Percentiles rank a stretch among this genome's conserved stretches.
Conservation (phyloP, 148 eudicot species). For the Fagopyrum tataricum region DNA sequence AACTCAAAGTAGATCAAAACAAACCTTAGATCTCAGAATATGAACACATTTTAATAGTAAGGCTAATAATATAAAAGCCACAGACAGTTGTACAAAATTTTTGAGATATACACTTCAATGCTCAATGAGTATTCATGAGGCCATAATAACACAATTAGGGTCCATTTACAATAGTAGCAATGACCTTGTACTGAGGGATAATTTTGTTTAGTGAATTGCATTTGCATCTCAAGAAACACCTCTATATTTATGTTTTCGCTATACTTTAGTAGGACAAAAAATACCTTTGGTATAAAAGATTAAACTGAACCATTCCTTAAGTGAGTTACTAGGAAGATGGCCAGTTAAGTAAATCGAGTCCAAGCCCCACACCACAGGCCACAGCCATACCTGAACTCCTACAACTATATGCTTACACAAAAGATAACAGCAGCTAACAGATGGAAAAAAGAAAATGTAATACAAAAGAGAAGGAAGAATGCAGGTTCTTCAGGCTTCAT, state of each 20-base stretch:
- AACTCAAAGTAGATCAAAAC: background rate
- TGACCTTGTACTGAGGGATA: background rate
- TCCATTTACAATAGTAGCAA: background rate
- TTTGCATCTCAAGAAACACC: background rate
- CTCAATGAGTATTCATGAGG: background rate
- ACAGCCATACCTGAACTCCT: background rate
- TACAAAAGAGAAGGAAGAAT: background rate
- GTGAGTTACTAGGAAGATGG: background rate
- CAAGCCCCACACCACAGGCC: background rate
- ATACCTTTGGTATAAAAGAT: background rate
- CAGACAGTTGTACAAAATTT: background rate
- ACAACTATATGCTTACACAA: background rate
- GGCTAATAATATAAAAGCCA: background rate
- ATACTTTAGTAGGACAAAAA: background rate
- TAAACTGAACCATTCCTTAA: background rate
- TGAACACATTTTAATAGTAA: background rate
- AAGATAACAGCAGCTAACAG: background rate
- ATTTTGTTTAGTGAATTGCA: background rate
- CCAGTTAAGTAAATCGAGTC: background rate
- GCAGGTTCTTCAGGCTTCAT: background rate
- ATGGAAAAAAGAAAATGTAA: background rate
- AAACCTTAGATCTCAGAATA: slow-evolving; percentile 2
- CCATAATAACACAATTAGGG: background rate
- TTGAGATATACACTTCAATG: background rate
- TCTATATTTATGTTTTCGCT: background rate